Conservation (phyloP, 2,329 filamentous ascomycete species). For the Gaeumannomyces tritici region DNA sequence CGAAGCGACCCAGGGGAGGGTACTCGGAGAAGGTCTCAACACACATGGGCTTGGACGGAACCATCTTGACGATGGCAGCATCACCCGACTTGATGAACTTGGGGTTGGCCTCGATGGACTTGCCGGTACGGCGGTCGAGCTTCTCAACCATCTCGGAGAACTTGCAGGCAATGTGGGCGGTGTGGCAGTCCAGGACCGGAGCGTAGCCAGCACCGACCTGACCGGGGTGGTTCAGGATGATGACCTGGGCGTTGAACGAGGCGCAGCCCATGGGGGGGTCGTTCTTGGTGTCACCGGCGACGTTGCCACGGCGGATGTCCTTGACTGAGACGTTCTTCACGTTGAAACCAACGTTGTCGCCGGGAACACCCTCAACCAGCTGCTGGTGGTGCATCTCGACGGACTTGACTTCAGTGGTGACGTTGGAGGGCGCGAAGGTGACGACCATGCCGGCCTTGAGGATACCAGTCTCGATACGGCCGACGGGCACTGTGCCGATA, state of each 20-base stretch:
- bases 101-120: slow-evolving; percentile 81
- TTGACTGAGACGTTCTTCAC: slow-evolving; percentile 99
- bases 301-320: slow-evolving; percentile 99
- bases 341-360: slow-evolving; percentile 99
- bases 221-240: slow-evolving; percentile 99
- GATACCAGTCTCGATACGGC: slow-evolving; percentile 99
- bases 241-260: slow-evolving; percentile 99
- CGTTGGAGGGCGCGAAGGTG: slow-evolving; percentile 95
- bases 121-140: slow-evolving; percentile 99
- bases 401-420: slow-evolving; percentile 99
- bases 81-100: slow-evolving; percentile 99
- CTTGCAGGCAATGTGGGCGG: slow-evolving; percentile 99
- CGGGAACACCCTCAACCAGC: slow-evolving; percentile 86
- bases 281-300: slow-evolving; percentile 99
- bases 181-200: slow-evolving; percentile 99
- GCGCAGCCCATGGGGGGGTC: slow-evolving; percentile 84
- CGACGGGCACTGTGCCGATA: slow-evolving; percentile 99
- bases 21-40: slow-evolving; percentile 99
- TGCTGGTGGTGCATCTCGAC: slow-evolving; percentile 99
- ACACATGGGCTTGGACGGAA: slow-evolving; percentile 99
- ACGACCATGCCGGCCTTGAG: slow-evolving; percentile 91
- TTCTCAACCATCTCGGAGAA: slow-evolving; percentile 99
- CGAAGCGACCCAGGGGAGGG: slow-evolving; percentile 98
- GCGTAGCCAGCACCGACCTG: slow-evolving; percentile 99
- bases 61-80: slow-evolving; percentile 99